Evolutionary conservation across 306 rosid species (phyloP).

Genomic region (Ceratonia siliqua): DNA sequence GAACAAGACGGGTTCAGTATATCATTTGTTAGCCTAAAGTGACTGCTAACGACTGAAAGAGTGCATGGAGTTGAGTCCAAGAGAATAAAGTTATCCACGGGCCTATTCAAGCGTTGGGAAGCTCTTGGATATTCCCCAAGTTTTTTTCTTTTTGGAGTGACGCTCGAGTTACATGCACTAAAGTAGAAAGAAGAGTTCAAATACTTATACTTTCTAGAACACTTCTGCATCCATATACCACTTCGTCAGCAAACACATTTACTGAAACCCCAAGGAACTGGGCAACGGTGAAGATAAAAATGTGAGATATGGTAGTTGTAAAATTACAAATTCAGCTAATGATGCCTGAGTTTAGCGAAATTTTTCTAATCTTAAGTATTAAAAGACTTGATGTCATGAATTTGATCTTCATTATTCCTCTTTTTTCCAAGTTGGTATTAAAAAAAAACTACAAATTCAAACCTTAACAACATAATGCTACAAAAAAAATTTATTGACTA

Average conservation of each 20-base stretch:
- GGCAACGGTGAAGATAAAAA: background rate
- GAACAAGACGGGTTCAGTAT: background rate
- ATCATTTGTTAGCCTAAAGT: slow-evolving; percentile 17
- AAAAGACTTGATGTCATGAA: no score
- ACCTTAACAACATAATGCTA: no score
- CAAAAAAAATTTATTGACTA: no score
- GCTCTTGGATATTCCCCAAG: slow-evolving; percentile 30
- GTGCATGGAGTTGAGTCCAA: slow-evolving; percentile 30
- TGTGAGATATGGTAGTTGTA: background rate
- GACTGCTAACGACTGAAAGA: slow-evolving; percentile 28
- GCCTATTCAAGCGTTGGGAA: slow-evolving; percentile 27
- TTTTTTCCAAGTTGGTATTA: no score
- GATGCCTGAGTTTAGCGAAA: no score
- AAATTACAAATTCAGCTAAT: background rate
- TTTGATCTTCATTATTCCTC: no score
- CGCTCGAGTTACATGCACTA: slow-evolving; percentile 24
- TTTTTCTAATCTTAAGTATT: no score
- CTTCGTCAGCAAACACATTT: background rate
- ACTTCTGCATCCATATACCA: background rate
- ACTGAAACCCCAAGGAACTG: background rate
- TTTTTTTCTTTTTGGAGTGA: slow-evolving; percentile 30
- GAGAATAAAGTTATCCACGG: background rate
- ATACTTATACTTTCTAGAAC: background rate
- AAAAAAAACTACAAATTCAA: background rate
- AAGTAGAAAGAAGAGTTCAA: background rate